Percentiles rank a stretch among this genome's conserved stretches.
These are phyloP conservation scores for Sarcodon sp. DNA, from an alignment of 768 basidiomycete genomes.

Conservation along the genomic window DNA sequence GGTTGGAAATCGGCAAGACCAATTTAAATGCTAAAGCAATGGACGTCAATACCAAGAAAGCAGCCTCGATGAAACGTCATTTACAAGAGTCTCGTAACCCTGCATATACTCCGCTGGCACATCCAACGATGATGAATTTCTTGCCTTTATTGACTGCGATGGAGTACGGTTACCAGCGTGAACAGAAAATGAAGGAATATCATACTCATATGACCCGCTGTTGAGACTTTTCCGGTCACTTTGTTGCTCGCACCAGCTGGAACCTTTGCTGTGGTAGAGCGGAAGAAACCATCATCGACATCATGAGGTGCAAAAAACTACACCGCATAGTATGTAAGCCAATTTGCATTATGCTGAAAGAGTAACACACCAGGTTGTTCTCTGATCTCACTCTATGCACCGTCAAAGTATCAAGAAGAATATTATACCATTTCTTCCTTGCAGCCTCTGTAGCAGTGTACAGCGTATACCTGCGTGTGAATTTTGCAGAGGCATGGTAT, in stretches of 20 bases:
- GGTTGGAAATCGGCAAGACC: constrained; percentile 36
- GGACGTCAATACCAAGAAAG: not conserved
- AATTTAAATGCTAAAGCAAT: constrained; percentile 38
- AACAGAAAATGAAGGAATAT: not conserved
- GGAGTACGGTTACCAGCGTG: not conserved
- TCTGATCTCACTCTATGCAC: constrained; percentile 56
- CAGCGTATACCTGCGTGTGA: constrained; percentile 56
- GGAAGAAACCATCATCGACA: constrained; percentile 52
- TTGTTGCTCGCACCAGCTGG: too few species aligned
- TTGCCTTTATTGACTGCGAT: constrained; percentile 34
- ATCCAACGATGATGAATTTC: constrained; percentile 52
- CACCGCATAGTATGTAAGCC: constrained; percentile 4
- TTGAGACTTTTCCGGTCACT: too few species aligned
- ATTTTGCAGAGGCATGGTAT: constrained; percentile 49
- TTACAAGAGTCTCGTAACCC: constrained; percentile 42
- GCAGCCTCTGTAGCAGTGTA: constrained; percentile 45
- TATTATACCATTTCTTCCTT: constrained; percentile 51
- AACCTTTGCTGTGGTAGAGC: too few species aligned
- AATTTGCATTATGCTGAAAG: not conserved
- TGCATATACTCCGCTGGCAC: constrained; percentile 58
- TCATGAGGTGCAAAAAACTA: constrained; percentile 59
- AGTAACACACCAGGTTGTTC: constrained; percentile 48
- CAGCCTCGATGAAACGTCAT: constrained; percentile 8
- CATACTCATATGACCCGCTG: too few species aligned
- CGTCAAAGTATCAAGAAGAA: constrained; percentile 47